phyloP scores from a whole-genome alignment of 257 asterid genomes.

The Fraxinus americana region DNA sequence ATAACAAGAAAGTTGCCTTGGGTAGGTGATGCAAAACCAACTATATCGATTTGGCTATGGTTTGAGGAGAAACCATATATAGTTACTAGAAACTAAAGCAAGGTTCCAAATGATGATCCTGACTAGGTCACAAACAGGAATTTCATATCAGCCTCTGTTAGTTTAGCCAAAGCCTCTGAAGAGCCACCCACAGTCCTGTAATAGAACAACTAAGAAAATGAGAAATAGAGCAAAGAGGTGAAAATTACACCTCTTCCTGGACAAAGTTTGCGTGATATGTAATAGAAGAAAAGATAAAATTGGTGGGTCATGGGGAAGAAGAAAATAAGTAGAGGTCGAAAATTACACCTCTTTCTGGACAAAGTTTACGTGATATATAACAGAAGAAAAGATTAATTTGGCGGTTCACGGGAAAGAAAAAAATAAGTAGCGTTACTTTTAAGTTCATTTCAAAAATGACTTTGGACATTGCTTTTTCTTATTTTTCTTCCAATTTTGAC shows the following conservation, averaged over 20 bases:
- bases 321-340: background rate
- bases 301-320: background rate
- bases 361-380: background rate
- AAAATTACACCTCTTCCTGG: background rate
- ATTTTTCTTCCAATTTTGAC: background rate
- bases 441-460: background rate
- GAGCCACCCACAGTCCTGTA: slow-evolving; percentile 90
- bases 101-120: background rate
- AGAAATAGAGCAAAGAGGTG: background rate
- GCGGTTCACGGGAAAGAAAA: background rate
- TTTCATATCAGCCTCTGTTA: slow-evolving; percentile 81
- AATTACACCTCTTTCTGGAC: background rate
- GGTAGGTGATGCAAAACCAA: background rate
- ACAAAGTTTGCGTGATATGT: background rate
- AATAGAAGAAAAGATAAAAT: no score
- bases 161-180: slow-evolving; percentile 75
- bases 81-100: background rate
- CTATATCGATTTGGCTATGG: background rate
- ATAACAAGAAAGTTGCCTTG: background rate
- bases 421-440: background rate
- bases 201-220: slow-evolving; percentile 18
- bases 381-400: no score
- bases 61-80: background rate
- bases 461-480: background rate
- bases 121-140: slow-evolving; percentile 68